Conservation (phyloP, 805 yeast genomes). For the Priceomyces haplophilus region DNA sequence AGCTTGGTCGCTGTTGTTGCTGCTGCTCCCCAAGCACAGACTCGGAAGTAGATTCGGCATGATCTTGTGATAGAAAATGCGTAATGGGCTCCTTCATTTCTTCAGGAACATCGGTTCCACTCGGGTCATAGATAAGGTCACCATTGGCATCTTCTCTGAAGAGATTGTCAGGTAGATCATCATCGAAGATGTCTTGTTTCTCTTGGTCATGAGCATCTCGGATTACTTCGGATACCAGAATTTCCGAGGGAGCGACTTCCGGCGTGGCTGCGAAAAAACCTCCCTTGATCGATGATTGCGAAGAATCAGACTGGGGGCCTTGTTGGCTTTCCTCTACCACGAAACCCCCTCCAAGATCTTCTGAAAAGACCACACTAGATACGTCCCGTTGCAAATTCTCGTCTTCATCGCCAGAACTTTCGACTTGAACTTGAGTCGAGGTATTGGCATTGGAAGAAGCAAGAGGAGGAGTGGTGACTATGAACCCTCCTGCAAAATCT, state of each 20-base stretch:
- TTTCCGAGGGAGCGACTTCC: not conserved
- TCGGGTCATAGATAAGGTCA: constrained; percentile 21
- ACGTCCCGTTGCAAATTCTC: constrained; percentile 1
- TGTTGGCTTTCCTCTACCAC: constrained; percentile 11
- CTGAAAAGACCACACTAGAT: too few relatives aligned
- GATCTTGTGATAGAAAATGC: too few relatives aligned
- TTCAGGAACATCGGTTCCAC: not conserved
- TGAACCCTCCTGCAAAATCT: constrained; percentile 8
- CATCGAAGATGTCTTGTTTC: not conserved
- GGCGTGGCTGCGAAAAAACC: not conserved
- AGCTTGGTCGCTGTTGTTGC: too few relatives aligned
- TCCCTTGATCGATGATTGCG: not conserved
- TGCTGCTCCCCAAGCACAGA: too few relatives aligned
- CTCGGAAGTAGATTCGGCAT: too few relatives aligned
- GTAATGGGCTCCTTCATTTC: not conserved
- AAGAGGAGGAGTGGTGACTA: constrained; percentile 3
- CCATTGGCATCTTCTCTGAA: constrained; percentile 17
- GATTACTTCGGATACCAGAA: not conserved
- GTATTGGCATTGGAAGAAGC: not conserved
- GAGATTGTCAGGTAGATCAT: constrained; percentile 18
- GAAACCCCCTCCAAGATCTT: constrained; percentile 19
- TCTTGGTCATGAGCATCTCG: not conserved
- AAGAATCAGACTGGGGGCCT: not conserved
- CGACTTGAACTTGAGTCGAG: constrained; percentile 5
- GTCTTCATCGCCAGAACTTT: constrained; percentile 18